These are phyloP conservation scores for Metschnikowia continentalis DNA, from an alignment of 805 yeast species.

Conservation along the genomic window DNA sequence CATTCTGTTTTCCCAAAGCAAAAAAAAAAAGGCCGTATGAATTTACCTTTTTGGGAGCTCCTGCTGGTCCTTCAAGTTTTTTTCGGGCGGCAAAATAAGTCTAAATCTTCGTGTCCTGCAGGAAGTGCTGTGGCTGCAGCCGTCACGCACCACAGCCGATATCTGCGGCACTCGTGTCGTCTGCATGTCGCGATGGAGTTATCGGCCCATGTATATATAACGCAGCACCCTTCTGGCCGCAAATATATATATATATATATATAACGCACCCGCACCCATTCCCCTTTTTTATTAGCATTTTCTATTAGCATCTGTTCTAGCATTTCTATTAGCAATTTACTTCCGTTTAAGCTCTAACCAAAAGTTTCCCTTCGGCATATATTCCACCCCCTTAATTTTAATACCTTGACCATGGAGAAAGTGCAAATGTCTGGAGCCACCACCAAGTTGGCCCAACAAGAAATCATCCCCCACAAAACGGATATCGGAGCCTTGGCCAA, in stretches of 20 bases:
- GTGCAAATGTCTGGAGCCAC: slow-evolving; percentile 18
- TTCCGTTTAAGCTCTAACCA: too few species aligned
- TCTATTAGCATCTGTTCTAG: too few species aligned
- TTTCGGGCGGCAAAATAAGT: too few species aligned
- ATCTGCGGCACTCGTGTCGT: slow-evolving; percentile 8
- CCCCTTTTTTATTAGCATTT: too few species aligned
- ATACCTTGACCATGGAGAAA: background rate
- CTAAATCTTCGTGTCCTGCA: background rate
- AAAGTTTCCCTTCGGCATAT: too few species aligned
- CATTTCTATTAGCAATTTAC: too few species aligned
- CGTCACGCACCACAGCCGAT: slow-evolving; percentile 5
- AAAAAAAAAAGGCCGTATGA: too few species aligned
- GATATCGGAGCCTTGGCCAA: slow-evolving; percentile 82
- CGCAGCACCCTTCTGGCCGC: background rate
- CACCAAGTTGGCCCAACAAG: slow-evolving; percentile 37
- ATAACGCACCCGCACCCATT: too few species aligned
- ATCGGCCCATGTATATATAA: slow-evolving; percentile 9
- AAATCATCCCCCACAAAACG: slow-evolving; percentile 69
- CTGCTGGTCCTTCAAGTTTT: too few species aligned
- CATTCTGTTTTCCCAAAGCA: too few species aligned
- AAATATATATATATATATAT: background rate
- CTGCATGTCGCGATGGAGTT: slow-evolving; percentile 8
- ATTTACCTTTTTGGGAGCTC: too few species aligned
- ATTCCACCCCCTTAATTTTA: too few species aligned
- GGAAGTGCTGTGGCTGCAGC: background rate